Percentiles rank a stretch among this genome's conserved stretches.
Conservation (phyloP, 2,329 filamentous ascomycete genomes). For the Fusarium heterosporum region DNA sequence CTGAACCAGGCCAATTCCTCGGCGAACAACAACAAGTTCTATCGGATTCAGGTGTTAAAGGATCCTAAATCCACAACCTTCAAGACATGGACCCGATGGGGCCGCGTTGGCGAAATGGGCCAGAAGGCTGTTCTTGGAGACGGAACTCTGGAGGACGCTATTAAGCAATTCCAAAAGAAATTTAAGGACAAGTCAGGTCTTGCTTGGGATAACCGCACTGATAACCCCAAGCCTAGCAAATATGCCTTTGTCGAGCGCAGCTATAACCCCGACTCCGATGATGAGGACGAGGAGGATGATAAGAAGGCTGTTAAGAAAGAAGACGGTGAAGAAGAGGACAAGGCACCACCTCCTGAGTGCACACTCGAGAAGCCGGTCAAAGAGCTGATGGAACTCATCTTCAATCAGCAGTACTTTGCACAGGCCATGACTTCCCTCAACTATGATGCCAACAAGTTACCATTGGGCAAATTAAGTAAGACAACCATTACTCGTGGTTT, state of each 20-base stretch:
- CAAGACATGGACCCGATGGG: slow-evolving; percentile 82
- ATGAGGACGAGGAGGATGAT: slow-evolving; percentile 59
- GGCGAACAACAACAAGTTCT: slow-evolving; percentile 86
- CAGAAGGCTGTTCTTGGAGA: slow-evolving; percentile 59
- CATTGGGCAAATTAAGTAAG: slow-evolving; percentile 86
- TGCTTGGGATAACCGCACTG: slow-evolving; percentile 63
- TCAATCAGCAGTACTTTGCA: slow-evolving; percentile 80
- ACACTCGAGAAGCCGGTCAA: slow-evolving; percentile 71
- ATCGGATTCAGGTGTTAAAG: slow-evolving; percentile 73
- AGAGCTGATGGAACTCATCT: slow-evolving; percentile 82
- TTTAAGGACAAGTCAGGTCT: slow-evolving; percentile 73
- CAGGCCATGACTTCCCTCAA: slow-evolving; percentile 74
- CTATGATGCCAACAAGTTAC: slow-evolving; percentile 81
- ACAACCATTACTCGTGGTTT: slow-evolving; percentile 80
- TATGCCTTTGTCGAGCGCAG: slow-evolving; percentile 85
- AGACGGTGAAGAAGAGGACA: slow-evolving; percentile 52
- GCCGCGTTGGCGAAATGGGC: slow-evolving; percentile 75
- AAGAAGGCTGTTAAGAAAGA: slow-evolving; percentile 51
- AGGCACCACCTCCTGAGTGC: slow-evolving; percentile 59
- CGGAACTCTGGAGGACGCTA: slow-evolving; percentile 57
- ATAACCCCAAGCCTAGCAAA: slow-evolving; percentile 71
- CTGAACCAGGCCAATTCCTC: slow-evolving; percentile 81
- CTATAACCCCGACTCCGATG: slow-evolving; percentile 77
- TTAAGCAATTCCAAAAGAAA: slow-evolving; percentile 67
- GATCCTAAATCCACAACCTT: slow-evolving; percentile 55